Conservation (phyloP, 331 rosid genomes). For the Pyrus hybrid region DNA sequence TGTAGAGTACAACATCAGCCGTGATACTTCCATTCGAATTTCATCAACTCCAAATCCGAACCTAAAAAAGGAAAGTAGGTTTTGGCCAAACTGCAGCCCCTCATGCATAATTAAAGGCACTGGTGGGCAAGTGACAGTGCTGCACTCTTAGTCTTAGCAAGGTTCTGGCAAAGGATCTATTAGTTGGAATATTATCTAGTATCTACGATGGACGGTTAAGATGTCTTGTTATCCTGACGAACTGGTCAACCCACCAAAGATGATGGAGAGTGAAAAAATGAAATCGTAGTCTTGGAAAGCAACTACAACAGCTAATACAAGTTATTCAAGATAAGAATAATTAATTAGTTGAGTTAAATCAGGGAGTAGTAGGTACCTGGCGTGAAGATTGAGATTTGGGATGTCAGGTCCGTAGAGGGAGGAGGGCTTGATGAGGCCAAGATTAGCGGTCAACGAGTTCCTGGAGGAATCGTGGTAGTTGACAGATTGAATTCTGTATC, state of each 20-base stretch:
- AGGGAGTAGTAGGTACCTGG: slow-evolving; percentile 29
- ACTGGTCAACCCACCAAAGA: background rate
- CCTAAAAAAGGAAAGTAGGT: too few relatives aligned
- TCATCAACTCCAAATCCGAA: too few relatives aligned
- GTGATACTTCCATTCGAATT: too few relatives aligned
- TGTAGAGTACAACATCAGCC: too few relatives aligned
- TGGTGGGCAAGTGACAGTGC: too few relatives aligned
- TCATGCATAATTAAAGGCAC: too few relatives aligned
- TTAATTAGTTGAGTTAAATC: background rate
- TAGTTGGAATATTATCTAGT: background rate
- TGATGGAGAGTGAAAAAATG: background rate
- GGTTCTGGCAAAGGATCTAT: too few relatives aligned
- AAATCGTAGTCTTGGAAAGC: background rate
- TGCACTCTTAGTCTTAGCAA: too few relatives aligned
- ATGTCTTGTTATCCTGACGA: background rate
- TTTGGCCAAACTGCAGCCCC: too few relatives aligned
- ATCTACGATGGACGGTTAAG: background rate
- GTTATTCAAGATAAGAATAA: background rate
- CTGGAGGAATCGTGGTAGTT: background rate
- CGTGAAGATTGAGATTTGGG: slow-evolving; percentile 37
- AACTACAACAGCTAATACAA: background rate
- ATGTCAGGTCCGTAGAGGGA: slow-evolving; percentile 60
- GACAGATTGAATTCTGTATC: slow-evolving; percentile 42
- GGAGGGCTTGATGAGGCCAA: slow-evolving; percentile 42
- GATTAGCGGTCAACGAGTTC: slow-evolving; percentile 43